Percentiles rank a stretch among this genome's conserved stretches.
These are phyloP conservation scores for Eucalyptus camaldulensis DNA, from an alignment of 345 rosid species.

Conservation along the genomic window DNA sequence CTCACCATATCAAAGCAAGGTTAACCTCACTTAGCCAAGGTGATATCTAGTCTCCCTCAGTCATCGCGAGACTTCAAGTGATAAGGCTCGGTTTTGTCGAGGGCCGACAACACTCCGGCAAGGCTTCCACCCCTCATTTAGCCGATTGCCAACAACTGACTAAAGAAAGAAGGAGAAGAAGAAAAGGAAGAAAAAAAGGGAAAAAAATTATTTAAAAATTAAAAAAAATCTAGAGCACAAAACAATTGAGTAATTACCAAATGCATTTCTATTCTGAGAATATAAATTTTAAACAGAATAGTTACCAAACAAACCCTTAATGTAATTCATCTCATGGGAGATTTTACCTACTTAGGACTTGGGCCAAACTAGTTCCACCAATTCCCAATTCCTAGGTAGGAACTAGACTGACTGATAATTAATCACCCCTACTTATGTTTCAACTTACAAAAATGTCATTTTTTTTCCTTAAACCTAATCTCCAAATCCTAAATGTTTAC, in stretches of 20 bases:
- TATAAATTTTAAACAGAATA: rapidly evolving
- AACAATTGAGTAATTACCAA: too few relatives aligned
- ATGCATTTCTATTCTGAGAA: rapidly evolving
- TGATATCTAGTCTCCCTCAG: too few relatives aligned
- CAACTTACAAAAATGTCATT: not conserved
- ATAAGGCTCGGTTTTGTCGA: rapidly evolving
- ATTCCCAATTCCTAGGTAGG: not conserved
- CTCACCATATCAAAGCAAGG: rapidly evolving
- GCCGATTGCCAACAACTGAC: too few relatives aligned
- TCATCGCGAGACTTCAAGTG: rapidly evolving
- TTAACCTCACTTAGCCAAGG: too few relatives aligned
- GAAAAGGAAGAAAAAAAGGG: too few relatives aligned
- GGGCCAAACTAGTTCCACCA: not conserved
- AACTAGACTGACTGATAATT: too few relatives aligned
- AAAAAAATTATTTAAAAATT: too few relatives aligned
- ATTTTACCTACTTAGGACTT: too few relatives aligned
- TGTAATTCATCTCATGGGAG: not conserved
- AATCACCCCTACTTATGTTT: not conserved
- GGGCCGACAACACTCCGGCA: rapidly evolving
- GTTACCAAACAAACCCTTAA: rapidly evolving
- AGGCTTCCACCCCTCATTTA: rapidly evolving
- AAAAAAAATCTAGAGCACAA: too few relatives aligned
- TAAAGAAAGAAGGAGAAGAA: too few relatives aligned
- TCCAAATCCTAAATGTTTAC: not conserved
- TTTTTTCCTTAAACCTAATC: not conserved